Percentiles rank a stretch among this genome's conserved stretches.
phyloP scores from a whole-genome alignment of 108 stramenopile genomes.

The Nannochloropsis salina region DNA sequence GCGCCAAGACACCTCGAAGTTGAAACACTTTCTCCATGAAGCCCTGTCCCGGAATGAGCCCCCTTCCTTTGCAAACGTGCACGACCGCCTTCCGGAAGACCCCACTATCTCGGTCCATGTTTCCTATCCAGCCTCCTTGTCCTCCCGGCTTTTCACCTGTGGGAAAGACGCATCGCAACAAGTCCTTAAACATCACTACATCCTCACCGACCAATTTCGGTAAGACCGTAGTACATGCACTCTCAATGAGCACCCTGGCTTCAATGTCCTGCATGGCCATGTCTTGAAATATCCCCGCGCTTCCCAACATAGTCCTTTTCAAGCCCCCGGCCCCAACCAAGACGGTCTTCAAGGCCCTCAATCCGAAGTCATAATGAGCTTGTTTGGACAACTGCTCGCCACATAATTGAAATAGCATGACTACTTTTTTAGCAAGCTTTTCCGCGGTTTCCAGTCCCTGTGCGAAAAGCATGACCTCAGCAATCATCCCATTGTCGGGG shows the following conservation, averaged over 20 bases:
- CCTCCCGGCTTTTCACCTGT: slow-evolving; percentile 32
- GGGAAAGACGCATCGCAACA: slow-evolving; percentile 82
- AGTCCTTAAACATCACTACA: slow-evolving; percentile 65
- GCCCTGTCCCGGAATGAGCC: slow-evolving; percentile 60
- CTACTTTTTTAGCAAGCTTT: slow-evolving; percentile 75
- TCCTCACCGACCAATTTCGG: slow-evolving; percentile 95
- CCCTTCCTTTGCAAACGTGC: slow-evolving; percentile 60
- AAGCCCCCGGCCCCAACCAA: slow-evolving; percentile 55
- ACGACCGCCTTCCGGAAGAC: slow-evolving; percentile 60
- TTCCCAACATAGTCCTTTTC: slow-evolving; percentile 41
- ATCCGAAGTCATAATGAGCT: slow-evolving; percentile 96
- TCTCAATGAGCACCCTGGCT: slow-evolving; percentile 68
- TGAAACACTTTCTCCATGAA: slow-evolving; percentile 93
- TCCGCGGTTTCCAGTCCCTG: slow-evolving; percentile 96
- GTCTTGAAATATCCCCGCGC: too few relatives aligned
- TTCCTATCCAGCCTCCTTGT: background rate
- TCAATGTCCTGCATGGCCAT: slow-evolving; percentile 9
- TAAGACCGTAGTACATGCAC: slow-evolving; percentile 82
- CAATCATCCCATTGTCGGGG: slow-evolving; percentile 90
- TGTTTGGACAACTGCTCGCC: slow-evolving; percentile 83
- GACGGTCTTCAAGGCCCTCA: slow-evolving; percentile 78
- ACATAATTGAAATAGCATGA: slow-evolving; percentile 84
- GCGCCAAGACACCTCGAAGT: slow-evolving; percentile 74
- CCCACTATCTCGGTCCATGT: background rate
- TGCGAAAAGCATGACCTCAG: slow-evolving; percentile 95